Conservation (phyloP, 129 eudicot genomes). For the Heracleum sosnowskyi region DNA sequence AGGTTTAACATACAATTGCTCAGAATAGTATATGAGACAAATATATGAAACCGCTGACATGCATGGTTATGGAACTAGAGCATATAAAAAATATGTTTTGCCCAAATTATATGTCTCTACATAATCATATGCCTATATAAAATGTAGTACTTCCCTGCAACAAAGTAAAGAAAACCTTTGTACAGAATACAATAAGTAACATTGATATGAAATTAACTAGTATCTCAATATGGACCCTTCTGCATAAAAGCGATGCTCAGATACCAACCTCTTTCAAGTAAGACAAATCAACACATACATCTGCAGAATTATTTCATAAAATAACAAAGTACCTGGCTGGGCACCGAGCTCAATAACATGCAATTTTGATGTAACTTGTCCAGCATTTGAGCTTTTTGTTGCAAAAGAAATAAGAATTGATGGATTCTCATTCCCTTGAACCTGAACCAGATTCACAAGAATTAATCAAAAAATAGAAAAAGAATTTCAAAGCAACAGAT, state of each 20-base stretch:
- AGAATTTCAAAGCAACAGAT: neutral
- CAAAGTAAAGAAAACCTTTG: no score
- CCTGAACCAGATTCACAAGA: conserved; percentile 30
- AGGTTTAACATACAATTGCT: neutral
- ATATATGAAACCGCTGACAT: neutral
- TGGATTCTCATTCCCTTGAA: conserved; percentile 92
- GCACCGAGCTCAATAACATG: conserved; percentile 99
- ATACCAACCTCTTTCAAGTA: neutral
- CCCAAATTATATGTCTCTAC: neutral
- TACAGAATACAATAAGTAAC: no score
- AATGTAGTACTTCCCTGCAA: no score
- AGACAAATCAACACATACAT: neutral
- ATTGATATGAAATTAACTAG: no score
- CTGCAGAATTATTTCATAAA: neutral
- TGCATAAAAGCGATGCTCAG: neutral
- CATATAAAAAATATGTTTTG: no score
- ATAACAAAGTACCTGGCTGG: conserved; percentile 67
- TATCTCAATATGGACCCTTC: neutral
- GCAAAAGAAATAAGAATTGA: conserved; percentile 95
- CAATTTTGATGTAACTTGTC: conserved; percentile 81
- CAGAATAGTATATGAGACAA: neutral
- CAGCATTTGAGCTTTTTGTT: conserved; percentile 87
- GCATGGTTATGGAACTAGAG: neutral
- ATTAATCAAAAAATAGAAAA: neutral
- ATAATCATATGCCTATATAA: no score